Conservation (phyloP, 2,329 filamentous ascomycete genomes). For the Colletotrichum simmondsii region DNA sequence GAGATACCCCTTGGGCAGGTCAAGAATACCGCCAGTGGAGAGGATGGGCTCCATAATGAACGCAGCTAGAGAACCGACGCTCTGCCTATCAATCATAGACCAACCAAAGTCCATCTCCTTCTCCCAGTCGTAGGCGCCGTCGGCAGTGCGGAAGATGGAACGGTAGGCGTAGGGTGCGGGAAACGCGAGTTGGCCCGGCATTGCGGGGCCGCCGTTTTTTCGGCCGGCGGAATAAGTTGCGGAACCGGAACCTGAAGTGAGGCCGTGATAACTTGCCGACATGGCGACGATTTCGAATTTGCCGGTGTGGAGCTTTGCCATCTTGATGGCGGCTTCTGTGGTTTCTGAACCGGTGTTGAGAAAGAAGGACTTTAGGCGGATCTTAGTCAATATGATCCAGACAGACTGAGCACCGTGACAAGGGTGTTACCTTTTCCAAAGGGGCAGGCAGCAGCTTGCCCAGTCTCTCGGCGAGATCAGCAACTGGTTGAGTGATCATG, state of each 20-base stretch:
- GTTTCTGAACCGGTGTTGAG: slow-evolving; percentile 66
- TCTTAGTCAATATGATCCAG: background rate
- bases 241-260: slow-evolving; percentile 63
- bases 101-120: slow-evolving; percentile 72
- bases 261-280: slow-evolving; percentile 68
- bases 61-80: slow-evolving; percentile 69
- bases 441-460: slow-evolving; percentile 55
- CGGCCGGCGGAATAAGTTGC: slow-evolving; percentile 66
- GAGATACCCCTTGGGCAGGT: slow-evolving; percentile 66
- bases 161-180: slow-evolving; percentile 71
- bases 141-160: slow-evolving; percentile 67
- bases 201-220: slow-evolving; percentile 53
- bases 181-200: slow-evolving; percentile 68
- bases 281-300: slow-evolving; percentile 73
- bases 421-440: slow-evolving; percentile 51
- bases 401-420: too few species aligned
- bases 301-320: slow-evolving; percentile 71
- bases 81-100: slow-evolving; percentile 68
- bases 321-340: slow-evolving; percentile 70
- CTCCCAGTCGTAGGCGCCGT: slow-evolving; percentile 74
- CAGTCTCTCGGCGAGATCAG: slow-evolving; percentile 62
- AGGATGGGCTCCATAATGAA: slow-evolving; percentile 72
- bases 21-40: slow-evolving; percentile 66
- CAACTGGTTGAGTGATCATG: slow-evolving; percentile 66
- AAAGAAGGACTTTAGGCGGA: slow-evolving; percentile 55